phyloP scores from a whole-genome alignment of 768 basidiomycete species.

The Xerocomellus amylosporus region DNA sequence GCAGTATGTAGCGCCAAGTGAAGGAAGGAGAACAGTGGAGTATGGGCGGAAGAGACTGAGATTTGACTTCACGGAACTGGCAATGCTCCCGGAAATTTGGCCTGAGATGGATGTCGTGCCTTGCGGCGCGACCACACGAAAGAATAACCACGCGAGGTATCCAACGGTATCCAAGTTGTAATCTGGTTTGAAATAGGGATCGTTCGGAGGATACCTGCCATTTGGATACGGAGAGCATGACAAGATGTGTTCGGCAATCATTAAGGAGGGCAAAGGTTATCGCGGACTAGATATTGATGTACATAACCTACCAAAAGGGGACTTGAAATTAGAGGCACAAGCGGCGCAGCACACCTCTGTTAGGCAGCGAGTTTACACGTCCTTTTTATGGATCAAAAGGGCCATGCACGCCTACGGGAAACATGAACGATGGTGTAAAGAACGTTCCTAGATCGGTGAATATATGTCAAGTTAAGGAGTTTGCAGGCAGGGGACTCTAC shows the following conservation, averaged over 20 bases:
- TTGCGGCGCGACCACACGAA: constrained; percentile 8
- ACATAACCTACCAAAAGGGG: constrained; percentile 3
- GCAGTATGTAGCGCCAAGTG: neutral
- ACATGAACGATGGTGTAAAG: neutral
- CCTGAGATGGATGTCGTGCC: neutral
- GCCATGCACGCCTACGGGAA: neutral
- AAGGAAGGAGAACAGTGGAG: neutral
- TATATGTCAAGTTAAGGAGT: neutral
- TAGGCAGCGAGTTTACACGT: neutral
- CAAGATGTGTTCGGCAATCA: neutral
- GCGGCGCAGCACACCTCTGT: neutral
- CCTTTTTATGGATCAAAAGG: neutral
- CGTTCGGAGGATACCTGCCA: neutral
- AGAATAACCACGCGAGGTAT: neutral
- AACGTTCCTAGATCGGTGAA: neutral
- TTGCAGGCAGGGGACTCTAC: neutral
- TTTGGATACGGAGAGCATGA: neutral
- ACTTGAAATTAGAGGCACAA: constrained; percentile 9
- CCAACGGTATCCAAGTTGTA: neutral
- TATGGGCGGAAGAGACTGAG: neutral
- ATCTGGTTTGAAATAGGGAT: neutral
- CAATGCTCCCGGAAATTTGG: neutral
- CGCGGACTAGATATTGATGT: neutral
- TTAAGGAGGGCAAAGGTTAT: neutral
- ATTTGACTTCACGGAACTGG: neutral